Evolutionary conservation across 164 flowering plant species (phyloP), one percentile per base, ranked within the genome.

Genomic region (Aristolochia contorta): DNA sequence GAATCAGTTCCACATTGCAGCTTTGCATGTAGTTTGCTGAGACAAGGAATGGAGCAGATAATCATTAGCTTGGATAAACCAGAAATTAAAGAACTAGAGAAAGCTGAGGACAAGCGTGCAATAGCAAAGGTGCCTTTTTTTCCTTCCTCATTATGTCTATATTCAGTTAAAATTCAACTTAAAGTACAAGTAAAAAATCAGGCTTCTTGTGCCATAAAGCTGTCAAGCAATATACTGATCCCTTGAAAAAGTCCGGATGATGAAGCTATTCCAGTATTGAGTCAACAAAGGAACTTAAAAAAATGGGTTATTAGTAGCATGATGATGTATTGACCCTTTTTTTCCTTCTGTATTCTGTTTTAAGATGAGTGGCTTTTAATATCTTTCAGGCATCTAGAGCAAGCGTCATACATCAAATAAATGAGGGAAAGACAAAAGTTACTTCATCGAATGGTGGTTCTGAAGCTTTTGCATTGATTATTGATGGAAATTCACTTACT

Each of bases 21-120:
- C 19, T 92, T 72, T 67, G 83, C 98, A 15, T 89, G 90, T 77
- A 87, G 98, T 72, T 80, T 92, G 80, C 91, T 92, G 43, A 77
- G 98, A 71, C 94, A 83, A 81, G 97, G 86, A 65, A 89, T 92
- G 98, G 79, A 72, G 70, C 98, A 92, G 72, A 87, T 89, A 50
- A 74, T 81, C 52, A 80, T 92, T 63, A 80, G 46, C 73, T 73
- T 86, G 71, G 98, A 89, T 45, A 61, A 68, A 41, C 82, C 88
- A 48, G 84, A 77, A 57, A 84, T 87, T 55, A 71, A 56, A 58
- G 78, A 77, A n/a, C 48, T 86, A 66, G 96, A 84, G 69, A 92
- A 87, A 72, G 61, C 49, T 1, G 89, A 83, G 25, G 85, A 86
- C 8, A 83, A 92, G 69, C 25, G 61, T 52, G 85, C 74, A 13